Base-by-base conservation (phyloP, 2,329 filamentous ascomycete species). In the Nothophaeocryptopus gaeumannii region DNA sequence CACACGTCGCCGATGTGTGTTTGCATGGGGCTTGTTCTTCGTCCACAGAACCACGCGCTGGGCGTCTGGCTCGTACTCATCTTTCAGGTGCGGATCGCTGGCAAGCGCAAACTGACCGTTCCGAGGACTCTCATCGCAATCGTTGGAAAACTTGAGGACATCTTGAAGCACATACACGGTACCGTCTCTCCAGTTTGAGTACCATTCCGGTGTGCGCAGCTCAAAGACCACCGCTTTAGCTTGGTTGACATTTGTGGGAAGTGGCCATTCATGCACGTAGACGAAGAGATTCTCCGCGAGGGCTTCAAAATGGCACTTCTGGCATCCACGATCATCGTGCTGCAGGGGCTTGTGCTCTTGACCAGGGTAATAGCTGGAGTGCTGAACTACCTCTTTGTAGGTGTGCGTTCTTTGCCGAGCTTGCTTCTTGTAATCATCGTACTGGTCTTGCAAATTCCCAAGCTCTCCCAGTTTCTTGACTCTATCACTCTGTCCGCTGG, bases 171-270 rank as follows among this genome's bases (percentile, higher is more conserved):
- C 12, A 38, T 45, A 58, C 12, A 32, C 15, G 11, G 41, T 33
- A 3, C 70, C 66, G 47, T 80, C 72, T 10, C 81, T 71, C 60
- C 82, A 85, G 0, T 65, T 62, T 2, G 66, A 65, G 15, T 81
- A 73, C 3, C 66, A 65, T 2, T 56, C 30, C 0, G 81, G 80
- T 15, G 70, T 67, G 0, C 45, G 52, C 1, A 83, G 63, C 53
- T 84, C 81, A 43, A 83, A 81, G 0, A 83, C 54, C 0, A 78
- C 64, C 0, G 68, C 69, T 30, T 75, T 73, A n/a, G 67, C 67
- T 8, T 70, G 57, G 2, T 62, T 51, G 0, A 59, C 39, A 2
- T 68, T 48, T 0, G 43, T 34, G 2, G 79, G 79, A 0, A 83
- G 65, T 1, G 73, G 76, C 44, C 76, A 67, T 56, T 83, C 80